Base-by-base conservation (phyloP, 2,329 filamentous ascomycete species). In the Cordyceps javanica region DNA sequence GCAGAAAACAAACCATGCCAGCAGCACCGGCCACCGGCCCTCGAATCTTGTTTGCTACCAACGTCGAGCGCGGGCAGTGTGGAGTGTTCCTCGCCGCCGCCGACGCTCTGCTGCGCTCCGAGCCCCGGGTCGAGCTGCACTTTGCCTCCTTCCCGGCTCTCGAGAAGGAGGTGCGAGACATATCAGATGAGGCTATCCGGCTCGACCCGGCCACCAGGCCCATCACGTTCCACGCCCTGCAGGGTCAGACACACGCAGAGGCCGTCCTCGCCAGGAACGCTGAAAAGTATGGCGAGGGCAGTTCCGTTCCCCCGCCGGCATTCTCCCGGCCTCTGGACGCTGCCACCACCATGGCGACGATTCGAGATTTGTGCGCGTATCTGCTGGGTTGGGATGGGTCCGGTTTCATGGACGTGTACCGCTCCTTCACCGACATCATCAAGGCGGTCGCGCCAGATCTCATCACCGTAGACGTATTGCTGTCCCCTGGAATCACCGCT, bases 31-130 rank as follows among this genome's bases (percentile, higher is more conserved):
- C 41, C 14, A 2, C 14, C 14, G 21, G 30, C 26, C 50, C 50
- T 5, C 66, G 58, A 48, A 67, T 77, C 9, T 65, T 79, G 1
- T 71, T 80, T 42, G 62, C 79, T 41, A 74, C 76, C 3, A 77
- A 74, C 61, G 68, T 70, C 52, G 77, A 79, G 57, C 70, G 72
- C 59, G 77, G 77, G 4, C 73, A 78, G 57, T 72, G 74, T 19
- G 79, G 77, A 62, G 72, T 79, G 25, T 69, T 76, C 36, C 60
- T 80, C 7, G 77, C 77, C 7, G 70, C 73, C 0, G 68, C 68
- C 4, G 68, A 74, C 36, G 75, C 75, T 28, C 66, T 79, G 0
- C 61, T 75, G 1, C 62, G 60, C 16, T 34, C 66, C 4, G 64
- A 69, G 6, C 67, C 69, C 2, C 59, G 72, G 14, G 67, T 74